phyloP scores from a whole-genome alignment of 257 asterid genomes.

The Solanum tarijense region DNA sequence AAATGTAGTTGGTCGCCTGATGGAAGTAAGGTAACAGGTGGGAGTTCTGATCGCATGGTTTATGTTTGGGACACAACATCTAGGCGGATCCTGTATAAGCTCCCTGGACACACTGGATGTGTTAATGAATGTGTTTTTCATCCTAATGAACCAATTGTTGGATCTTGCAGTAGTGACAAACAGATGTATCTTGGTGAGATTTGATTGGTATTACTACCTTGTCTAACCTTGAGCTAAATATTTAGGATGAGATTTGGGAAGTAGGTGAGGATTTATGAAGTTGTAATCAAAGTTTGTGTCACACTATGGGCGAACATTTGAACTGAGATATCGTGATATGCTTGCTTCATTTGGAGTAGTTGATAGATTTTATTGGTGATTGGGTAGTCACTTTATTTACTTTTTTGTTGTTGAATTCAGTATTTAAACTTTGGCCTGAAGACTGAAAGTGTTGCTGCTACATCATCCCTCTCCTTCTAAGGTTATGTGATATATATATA shows the following conservation, averaged over 20 bases:
- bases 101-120: conserved; percentile 91
- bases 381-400: background rate
- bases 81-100: conserved; percentile 77
- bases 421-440: background rate
- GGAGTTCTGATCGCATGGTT: conserved; percentile 95
- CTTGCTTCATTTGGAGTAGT: background rate
- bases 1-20: conserved; percentile 98
- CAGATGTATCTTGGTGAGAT: conserved; percentile 93
- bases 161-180: conserved; percentile 96
- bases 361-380: background rate
- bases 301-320: background rate
- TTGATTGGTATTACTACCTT: conserved; percentile 11
- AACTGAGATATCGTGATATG: background rate
- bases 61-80: conserved; percentile 92
- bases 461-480: background rate
- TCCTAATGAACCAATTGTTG: conserved; percentile 76
- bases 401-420: background rate
- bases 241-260: background rate
- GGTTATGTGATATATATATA: background rate
- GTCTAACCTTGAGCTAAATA: background rate
- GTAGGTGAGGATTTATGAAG: background rate
- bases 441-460: background rate
- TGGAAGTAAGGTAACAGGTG: conserved; percentile 94
- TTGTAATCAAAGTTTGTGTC: background rate
- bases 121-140: conserved; percentile 87